Evolutionary conservation across 352 stramenopile genomes (phyloP).

Genomic region (Pythium grandisporangium): DNA sequence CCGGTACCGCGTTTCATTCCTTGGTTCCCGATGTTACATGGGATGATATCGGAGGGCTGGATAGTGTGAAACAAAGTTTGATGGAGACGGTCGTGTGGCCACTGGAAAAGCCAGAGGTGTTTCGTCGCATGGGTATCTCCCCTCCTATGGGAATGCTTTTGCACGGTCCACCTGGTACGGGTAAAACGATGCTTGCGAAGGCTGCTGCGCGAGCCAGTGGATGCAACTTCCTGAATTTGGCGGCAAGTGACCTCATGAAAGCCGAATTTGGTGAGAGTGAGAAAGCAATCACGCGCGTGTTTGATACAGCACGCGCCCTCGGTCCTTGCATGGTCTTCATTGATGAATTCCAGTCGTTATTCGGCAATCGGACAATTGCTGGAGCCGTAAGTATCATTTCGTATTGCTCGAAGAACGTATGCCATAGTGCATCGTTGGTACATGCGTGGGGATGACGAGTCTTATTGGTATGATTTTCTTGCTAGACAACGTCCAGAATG

Average conservation of each 20-base stretch:
- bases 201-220: conserved; percentile 59
- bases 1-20: conserved; percentile 22
- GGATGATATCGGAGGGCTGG: conserved; percentile 66
- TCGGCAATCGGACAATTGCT: conserved; percentile 64
- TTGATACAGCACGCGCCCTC: conserved; percentile 57
- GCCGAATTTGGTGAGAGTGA: conserved; percentile 80
- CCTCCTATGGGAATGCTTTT: conserved; percentile 70
- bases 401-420: too few relatives aligned
- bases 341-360: conserved; percentile 84
- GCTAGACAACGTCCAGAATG: conserved; percentile 68
- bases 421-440: too few relatives aligned
- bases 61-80: conserved; percentile 62
- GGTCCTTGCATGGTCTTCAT: conserved; percentile 85
- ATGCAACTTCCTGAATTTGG: conserved; percentile 81
- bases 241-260: conserved; percentile 72
- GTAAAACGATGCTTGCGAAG: conserved; percentile 85
- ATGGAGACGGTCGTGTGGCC: conserved; percentile 85
- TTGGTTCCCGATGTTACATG: conserved; percentile 57
- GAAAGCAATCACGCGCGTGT: conserved; percentile 62
- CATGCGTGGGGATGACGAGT: conserved; percentile 1
- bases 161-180: conserved; percentile 69
- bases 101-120: conserved; percentile 70
- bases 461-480: too few relatives aligned
- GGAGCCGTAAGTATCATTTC: conserved; percentile 26
- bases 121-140: conserved; percentile 71